Base-by-base conservation (phyloP, 768 basidiomycete genomes). In the Hydnum rufescens region DNA sequence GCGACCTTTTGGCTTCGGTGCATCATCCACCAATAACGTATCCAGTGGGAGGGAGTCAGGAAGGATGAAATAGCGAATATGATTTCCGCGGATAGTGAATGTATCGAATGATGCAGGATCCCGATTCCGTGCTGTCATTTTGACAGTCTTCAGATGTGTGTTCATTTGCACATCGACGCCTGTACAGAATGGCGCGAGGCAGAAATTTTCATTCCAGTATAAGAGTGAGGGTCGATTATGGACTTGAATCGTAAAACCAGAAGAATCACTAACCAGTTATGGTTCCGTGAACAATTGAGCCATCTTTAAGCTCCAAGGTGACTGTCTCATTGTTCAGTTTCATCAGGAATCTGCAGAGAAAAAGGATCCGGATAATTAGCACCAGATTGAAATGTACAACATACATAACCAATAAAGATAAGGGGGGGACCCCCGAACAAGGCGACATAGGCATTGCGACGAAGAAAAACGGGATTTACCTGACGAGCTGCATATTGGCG, bases 101-200 rank as follows among this genome's bases (percentile, higher is more conserved):
- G 82, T 73, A 66, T 99, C 93, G 51, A 96, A 78, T 22, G 84
- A 71, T 26, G 78, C 68, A 3, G 90, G 86, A 53, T 90, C 86
- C 55, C 86, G 82, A 64, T 88, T 90, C 51, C 88, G 78, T 29
- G 78, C 74, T n/a, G 88, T 88, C 72, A 97, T 81, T 69, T 95
- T 96, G 58, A 99, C 86, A 47, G 89, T 87, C 72, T 99, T 99
- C 51, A 99, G 73, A 60, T 96, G 84, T 2, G 93, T 97, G 70
- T 96, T 97, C 93, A 99, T 99, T 62, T 93, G 89, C 75, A 93
- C 90, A 67, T 99, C 93, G 49, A 99, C 95, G 54, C 90, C 93
- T 96, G 49, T 30, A 30, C 6, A 28, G 26, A 16, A 16, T 8
- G 31, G 6, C 44, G n/a, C n/a, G n/a, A n/a, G n/a, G n/a, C n/a